phyloP scores from a whole-genome alignment of 768 basidiomycete genomes.

The Rhizopogon sp. region DNA sequence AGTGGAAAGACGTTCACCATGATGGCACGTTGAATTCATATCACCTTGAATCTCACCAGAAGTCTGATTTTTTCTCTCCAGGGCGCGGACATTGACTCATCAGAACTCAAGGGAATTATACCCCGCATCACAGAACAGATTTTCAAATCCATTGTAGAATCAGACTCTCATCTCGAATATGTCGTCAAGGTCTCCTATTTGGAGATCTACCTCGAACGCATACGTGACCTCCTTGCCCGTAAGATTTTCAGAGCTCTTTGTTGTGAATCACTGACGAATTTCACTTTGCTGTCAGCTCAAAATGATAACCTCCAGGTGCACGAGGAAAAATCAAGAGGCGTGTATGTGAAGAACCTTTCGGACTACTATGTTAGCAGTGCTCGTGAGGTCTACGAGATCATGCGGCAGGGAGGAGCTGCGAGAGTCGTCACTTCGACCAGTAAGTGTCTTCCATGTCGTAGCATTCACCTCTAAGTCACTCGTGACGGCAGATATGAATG shows the following conservation, averaged over 20 bases:
- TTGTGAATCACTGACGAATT: background rate
- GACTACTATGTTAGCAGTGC: slow-evolving; percentile 98
- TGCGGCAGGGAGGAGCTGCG: slow-evolving; percentile 91
- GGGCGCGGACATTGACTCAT: slow-evolving; percentile 96
- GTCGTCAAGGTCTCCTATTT: slow-evolving; percentile 99
- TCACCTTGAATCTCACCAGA: slow-evolving; percentile 1
- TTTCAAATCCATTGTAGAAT: slow-evolving; percentile 95
- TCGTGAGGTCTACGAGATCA: slow-evolving; percentile 96
- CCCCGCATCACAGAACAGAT: slow-evolving; percentile 99
- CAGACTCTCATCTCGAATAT: slow-evolving; percentile 93
- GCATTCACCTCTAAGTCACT: slow-evolving; percentile 3
- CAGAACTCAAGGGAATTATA: slow-evolving; percentile 93
- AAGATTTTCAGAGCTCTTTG: slow-evolving; percentile 25
- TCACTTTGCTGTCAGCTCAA: slow-evolving; percentile 52
- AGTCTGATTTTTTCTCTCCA: slow-evolving; percentile 25
- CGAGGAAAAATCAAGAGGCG: slow-evolving; percentile 95
- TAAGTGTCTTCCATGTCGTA: slow-evolving; percentile 36
- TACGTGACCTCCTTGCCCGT: slow-evolving; percentile 95
- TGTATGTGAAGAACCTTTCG: slow-evolving; percentile 95
- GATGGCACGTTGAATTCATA: slow-evolving; percentile 64
- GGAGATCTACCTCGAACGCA: slow-evolving; percentile 98
- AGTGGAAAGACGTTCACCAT: slow-evolving; percentile 98
- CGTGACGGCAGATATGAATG: slow-evolving; percentile 85
- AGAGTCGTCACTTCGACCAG: slow-evolving; percentile 93
- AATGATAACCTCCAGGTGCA: slow-evolving; percentile 98